Conservation (phyloP, 306 rosid genomes). For the Bauhinia variegata region DNA sequence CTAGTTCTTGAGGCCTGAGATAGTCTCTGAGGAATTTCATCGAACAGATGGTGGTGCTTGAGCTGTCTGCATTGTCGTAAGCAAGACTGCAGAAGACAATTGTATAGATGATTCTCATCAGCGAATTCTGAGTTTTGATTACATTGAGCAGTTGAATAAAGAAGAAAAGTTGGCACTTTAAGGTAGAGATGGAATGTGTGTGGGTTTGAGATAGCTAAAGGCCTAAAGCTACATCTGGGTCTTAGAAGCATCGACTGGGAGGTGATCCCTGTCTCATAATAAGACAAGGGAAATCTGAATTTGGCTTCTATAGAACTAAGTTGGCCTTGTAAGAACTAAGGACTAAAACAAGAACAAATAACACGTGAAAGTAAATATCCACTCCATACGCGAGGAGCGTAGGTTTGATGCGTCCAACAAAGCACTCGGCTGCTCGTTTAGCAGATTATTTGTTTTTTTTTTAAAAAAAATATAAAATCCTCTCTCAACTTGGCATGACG, state of each 20-base stretch:
- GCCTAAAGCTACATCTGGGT: slow-evolving; percentile 15
- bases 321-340: too few species aligned
- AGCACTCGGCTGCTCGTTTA: too few species aligned
- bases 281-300: neutral
- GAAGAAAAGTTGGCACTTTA: slow-evolving; percentile 2
- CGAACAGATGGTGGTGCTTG: slow-evolving; percentile 43
- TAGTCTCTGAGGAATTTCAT: slow-evolving; percentile 42
- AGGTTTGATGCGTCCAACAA: too few species aligned
- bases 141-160: slow-evolving; percentile 5
- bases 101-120: slow-evolving; percentile 1
- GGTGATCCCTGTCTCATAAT: neutral
- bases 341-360: too few species aligned
- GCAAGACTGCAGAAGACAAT: slow-evolving; percentile 36
- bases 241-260: slow-evolving; percentile 23
- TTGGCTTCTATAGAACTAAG: neutral
- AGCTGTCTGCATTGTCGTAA: slow-evolving; percentile 47
- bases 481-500: too few species aligned
- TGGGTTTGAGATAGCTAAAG: neutral
- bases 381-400: too few species aligned
- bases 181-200: neutral
- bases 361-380: too few species aligned
- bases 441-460: too few species aligned
- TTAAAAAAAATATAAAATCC: too few species aligned
- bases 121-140: neutral
- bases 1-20: slow-evolving; percentile 42